Evolutionary conservation across 2,329 filamentous ascomycete genomes (phyloP), one percentile per base, ranked within the genome.

Genomic region (Onygenales sp.): DNA sequence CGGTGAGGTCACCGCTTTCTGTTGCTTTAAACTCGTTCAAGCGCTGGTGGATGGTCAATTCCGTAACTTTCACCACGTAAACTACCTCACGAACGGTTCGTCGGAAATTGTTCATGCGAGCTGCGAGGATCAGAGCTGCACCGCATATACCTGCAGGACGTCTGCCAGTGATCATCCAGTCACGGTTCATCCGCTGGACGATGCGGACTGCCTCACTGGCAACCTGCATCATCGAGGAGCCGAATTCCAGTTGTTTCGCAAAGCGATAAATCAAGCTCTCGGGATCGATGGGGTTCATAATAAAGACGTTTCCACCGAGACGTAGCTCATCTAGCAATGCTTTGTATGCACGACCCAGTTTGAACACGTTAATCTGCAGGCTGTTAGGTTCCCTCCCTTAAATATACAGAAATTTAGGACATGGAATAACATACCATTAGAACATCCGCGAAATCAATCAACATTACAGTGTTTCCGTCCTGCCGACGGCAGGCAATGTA

Each of bases 91-190:
- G 83, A 10, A 95, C 84, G 0, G 90, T 95, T 14, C 93, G 85
- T 44, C 92, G 86, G 66, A 94, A 98, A 70, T 97, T 97, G 78
- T 96, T 95, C 86, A 97, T 97, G 51, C 93, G 87, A 7, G 93
- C 92, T 6, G 93, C 93, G 68, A 98, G 85, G 57, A 98, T 87
- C 47, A 98, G 80, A 60, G 91, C 95, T 10, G 93, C 93, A 57
- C 93, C 93, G 68, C 91, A 96, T 52, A 97, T 85, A 60, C 93
- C 93, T 6, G 92, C 92, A 13, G 93, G 93, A 42, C 93, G 85
- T 64, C 93, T 87, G 62, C 93, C 93, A 66, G 91, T 89, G 46
- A 91, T 86, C 82, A 98, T 97, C 91, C 93, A 97, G 72, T 98
- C 93, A 52, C 89, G 80, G 59, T 89, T 91, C 93, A 98, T 97